phyloP scores from a whole-genome alignment of 2,329 filamentous ascomycete species.

The Coniochaeta hoffmannii region DNA sequence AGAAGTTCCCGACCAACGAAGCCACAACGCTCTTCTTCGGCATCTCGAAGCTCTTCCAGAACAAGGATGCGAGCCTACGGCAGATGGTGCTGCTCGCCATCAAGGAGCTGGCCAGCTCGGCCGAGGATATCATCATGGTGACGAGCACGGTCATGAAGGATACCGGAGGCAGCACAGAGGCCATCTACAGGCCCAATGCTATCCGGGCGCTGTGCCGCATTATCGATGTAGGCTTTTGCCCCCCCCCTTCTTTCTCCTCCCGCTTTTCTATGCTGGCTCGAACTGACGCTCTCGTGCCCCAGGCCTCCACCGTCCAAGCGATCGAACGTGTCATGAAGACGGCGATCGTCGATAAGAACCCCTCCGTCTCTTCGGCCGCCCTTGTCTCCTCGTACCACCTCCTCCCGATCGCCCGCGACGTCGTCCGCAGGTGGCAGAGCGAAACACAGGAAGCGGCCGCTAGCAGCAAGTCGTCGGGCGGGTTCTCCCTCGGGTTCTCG shows the following conservation, averaged over 20 bases:
- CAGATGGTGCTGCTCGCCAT: conserved; percentile 99
- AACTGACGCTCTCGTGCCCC: not conserved
- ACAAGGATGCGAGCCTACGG: conserved; percentile 94
- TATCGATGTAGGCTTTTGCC: conserved; percentile 61
- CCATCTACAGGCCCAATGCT: conserved; percentile 89
- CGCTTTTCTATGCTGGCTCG: not conserved
- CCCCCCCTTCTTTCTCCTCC: conserved; percentile 22
- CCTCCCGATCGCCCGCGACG: conserved; percentile 89
- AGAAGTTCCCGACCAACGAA: conserved; percentile 95
- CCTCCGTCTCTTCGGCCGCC: conserved; percentile 91
- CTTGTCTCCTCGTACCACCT: conserved; percentile 97
- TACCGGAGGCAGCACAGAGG: conserved; percentile 88
- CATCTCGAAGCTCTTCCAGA: conserved; percentile 98
- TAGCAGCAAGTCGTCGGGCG: conserved; percentile 77
- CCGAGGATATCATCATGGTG: conserved; percentile 99
- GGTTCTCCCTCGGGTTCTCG: conserved; percentile 89
- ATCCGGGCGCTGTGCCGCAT: conserved; percentile 94
- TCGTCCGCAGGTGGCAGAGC: conserved; percentile 95
- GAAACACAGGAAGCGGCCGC: conserved; percentile 96
- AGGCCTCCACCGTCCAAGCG: conserved; percentile 92
- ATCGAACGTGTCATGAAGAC: conserved; percentile 99
- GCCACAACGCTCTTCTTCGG: conserved; percentile 98
- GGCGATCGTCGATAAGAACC: conserved; percentile 97
- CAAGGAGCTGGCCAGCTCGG: conserved; percentile 92
- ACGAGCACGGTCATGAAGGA: conserved; percentile 99